A percentile compares a stretch with the other conserved stretches of the same genome.
Evolutionary conservation across 768 basidiomycete species (phyloP).

Genomic region (Suillus hirtellus): DNA sequence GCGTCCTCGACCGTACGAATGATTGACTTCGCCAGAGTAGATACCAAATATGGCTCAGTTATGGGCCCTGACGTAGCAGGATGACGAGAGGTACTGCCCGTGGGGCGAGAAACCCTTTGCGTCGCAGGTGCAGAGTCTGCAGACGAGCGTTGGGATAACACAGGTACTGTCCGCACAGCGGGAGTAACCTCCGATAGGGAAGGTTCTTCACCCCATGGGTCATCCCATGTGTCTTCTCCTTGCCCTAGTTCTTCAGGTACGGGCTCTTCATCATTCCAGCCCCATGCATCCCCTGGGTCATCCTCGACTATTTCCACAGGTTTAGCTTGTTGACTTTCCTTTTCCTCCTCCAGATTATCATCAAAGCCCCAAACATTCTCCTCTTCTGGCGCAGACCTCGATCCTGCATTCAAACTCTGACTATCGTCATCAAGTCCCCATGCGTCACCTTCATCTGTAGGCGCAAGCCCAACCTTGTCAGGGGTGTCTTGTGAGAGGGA

Average conservation of each 20-base stretch:
- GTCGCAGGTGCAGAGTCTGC: slow-evolving; percentile 35
- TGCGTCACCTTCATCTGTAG: slow-evolving; percentile 34
- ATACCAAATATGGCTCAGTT: slow-evolving; percentile 61
- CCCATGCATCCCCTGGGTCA: slow-evolving; percentile 69
- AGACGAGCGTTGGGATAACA: slow-evolving; percentile 38
- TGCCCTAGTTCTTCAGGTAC: slow-evolving; percentile 32
- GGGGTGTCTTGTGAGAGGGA: slow-evolving; percentile 12
- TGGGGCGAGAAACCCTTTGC: slow-evolving; percentile 19
- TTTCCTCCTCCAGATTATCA: slow-evolving; percentile 39
- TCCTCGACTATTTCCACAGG: slow-evolving; percentile 19
- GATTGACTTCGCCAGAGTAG: slow-evolving; percentile 54
- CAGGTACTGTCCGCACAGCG: slow-evolving; percentile 29
- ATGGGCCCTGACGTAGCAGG: slow-evolving; percentile 19
- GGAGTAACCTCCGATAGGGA: slow-evolving; percentile 28
- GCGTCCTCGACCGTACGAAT: slow-evolving; percentile 58
- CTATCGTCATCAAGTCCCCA: slow-evolving; percentile 48
- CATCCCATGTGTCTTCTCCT: slow-evolving; percentile 57
- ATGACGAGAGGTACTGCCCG: slow-evolving; percentile 19
- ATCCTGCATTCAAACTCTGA: slow-evolving; percentile 26
- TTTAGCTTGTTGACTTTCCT: slow-evolving; percentile 20
- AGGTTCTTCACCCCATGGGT: slow-evolving; percentile 63
- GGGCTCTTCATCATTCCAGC: slow-evolving; percentile 62
- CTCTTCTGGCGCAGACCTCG: slow-evolving; percentile 34
- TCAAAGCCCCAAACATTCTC: slow-evolving; percentile 54
- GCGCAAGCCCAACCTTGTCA: background rate